These are phyloP conservation scores for Nannochloris sp. DNA, from an alignment of 139 green algal genomes.

Conservation along the genomic window DNA sequence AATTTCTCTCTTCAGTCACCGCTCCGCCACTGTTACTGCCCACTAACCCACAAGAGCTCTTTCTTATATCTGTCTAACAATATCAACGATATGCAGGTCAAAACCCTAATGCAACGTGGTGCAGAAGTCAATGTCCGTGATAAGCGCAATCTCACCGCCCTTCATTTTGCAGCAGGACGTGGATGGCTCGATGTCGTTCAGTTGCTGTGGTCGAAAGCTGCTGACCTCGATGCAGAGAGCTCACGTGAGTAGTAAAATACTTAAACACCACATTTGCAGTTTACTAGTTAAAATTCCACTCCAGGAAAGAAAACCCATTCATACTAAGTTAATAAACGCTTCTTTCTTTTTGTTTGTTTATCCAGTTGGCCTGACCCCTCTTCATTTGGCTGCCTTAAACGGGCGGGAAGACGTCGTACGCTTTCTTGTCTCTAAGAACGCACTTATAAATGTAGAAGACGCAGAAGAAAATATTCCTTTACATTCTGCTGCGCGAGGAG, in stretches of 20 bases:
- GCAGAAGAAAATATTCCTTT: conserved; percentile 45
- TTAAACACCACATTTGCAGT: background rate
- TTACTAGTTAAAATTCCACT: background rate
- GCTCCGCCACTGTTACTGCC: background rate
- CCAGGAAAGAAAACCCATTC: background rate
- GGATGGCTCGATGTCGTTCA: conserved; percentile 47
- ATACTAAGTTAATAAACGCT: background rate
- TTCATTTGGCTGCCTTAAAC: conserved; percentile 53
- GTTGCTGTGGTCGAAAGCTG: conserved; percentile 42
- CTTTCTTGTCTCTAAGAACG: conserved; percentile 42
- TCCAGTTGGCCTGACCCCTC: conserved; percentile 34
- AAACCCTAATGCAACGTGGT: conserved; percentile 48
- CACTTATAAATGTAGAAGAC: conserved; percentile 52
- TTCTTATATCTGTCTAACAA: background rate
- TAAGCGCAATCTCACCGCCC: conserved; percentile 35
- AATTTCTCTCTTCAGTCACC: background rate
- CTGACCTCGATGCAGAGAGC: conserved; percentile 60
- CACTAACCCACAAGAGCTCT: too few relatives aligned
- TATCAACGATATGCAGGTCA: conserved; percentile 28
- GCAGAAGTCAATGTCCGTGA: conserved; percentile 41
- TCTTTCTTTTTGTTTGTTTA: background rate
- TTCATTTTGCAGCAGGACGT: conserved; percentile 59
- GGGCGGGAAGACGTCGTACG: conserved; percentile 18
- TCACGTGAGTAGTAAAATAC: conserved; percentile 4
- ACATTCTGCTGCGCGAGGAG: conserved; percentile 49